These are phyloP conservation scores for Cucumis sativus DNA, from an alignment of 306 rosid genomes.

Conservation along the genomic window DNA sequence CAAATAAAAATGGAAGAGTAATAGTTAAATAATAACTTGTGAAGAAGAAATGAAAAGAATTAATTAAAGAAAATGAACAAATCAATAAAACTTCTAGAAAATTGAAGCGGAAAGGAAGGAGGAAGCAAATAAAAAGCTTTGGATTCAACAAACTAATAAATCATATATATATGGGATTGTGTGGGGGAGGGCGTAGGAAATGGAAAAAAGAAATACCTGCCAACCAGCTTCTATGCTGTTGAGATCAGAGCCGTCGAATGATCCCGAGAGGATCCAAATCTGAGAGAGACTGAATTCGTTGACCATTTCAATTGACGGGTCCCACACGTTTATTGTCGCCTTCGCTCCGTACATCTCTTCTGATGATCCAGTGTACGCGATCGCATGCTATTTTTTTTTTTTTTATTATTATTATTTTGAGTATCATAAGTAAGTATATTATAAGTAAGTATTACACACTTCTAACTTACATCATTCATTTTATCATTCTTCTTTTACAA, in stretches of 20 bases:
- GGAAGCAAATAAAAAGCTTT: not conserved
- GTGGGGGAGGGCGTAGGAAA: conserved; percentile 11
- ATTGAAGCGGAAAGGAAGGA: not conserved
- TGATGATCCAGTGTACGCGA: conserved; percentile 62
- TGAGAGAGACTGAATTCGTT: conserved; percentile 91
- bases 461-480: too few relatives aligned
- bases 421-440: too few relatives aligned
- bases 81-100: not conserved
- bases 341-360: conserved; percentile 69
- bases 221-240: conserved; percentile 98
- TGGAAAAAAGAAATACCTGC: conserved; percentile 62
- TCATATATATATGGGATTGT: not conserved
- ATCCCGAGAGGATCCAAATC: conserved; percentile 83
- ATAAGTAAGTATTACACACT: too few relatives aligned
- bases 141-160: not conserved
- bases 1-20: too few relatives aligned
- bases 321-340: conserved; percentile 93
- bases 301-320: conserved; percentile 54
- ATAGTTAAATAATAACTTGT: too few relatives aligned
- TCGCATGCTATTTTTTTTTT: conserved; percentile 49
- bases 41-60: too few relatives aligned
- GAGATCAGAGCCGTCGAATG: conserved; percentile 92
- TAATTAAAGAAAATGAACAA: not conserved
- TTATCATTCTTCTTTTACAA: too few relatives aligned
- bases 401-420: too few relatives aligned